Base-by-base conservation (phyloP, 73 alveolate genomes). In the Paramecium sexaurelia region DNA sequence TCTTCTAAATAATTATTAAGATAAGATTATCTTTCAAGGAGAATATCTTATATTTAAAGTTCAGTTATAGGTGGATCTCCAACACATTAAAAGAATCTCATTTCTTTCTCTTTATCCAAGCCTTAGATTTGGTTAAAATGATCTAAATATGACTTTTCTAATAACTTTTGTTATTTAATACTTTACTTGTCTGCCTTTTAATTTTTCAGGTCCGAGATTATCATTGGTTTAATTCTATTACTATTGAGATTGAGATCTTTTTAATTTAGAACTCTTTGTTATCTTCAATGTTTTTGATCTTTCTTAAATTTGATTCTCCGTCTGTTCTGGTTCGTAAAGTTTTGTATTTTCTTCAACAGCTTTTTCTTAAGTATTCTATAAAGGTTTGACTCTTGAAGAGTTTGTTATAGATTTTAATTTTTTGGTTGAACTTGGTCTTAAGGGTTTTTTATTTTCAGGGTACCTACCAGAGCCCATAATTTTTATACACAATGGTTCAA, bases 401-500 rank as follows among this genome's bases (percentile, higher is more conserved):
- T 71, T 78, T 7, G 40, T 78, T 11, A 78, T 78, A 8, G 90
- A 78, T 78, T 39, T 45, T 78, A 78, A 78, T 78, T 78, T 78
- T 39, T 39, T 78, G 1, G 68, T 78, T 8, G 90, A 78, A 40
- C 68, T 39, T 10, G 90, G 90, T 43, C 90, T 39, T 6, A 37
- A 4, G 22, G 51, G 3, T 40, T 78, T 78, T 40, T 41, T 78
- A 11, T 78, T 45, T 26, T 56, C 73, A 75, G 45, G 88, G 27
- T 43, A 68, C 17, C 94, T 88, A 11, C 94, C 94, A 29, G 94
- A 88, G 1, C 94, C 94, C 94, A 88, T 88, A 10, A 88, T 43
- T 88, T 82, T 69, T 1, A 88, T 88, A 22, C 41, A 32, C 29
- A 88, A 88, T 6, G 94, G 94, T 55, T 88, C 94, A 88, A 88